Evolutionary conservation across 805 yeast species (phyloP).

Genomic region (Saccharomyces kudriavzevii): DNA sequence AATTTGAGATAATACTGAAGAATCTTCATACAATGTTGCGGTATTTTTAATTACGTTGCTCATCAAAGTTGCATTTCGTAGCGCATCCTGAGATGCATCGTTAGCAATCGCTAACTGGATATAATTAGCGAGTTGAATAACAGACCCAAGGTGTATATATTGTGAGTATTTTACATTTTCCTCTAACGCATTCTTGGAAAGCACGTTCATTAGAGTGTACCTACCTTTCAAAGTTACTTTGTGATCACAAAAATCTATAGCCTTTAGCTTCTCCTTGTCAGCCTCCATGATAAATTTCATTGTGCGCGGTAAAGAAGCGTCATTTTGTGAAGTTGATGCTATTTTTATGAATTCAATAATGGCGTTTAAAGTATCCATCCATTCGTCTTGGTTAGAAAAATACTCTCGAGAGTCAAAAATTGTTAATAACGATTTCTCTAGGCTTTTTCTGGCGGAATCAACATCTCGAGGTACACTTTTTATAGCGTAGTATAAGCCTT

Average conservation of each 20-base stretch:
- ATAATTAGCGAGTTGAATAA: constrained; percentile 6
- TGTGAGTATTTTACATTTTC: background rate
- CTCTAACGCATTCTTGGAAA: background rate
- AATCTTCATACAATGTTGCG: constrained; percentile 1
- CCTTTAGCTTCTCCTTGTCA: constrained; percentile 5
- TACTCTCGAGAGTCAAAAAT: constrained; percentile 2
- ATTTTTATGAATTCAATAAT: constrained; percentile 8
- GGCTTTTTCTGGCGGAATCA: background rate
- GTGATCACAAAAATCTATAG: constrained; percentile 8
- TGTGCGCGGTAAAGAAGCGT: background rate
- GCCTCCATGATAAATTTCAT: background rate
- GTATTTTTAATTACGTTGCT: constrained; percentile 6
- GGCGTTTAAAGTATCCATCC: constrained; percentile 17
- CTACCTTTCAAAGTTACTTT: constrained; percentile 13
- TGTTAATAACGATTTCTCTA: constrained; percentile 6
- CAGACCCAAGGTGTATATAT: background rate
- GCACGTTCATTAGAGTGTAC: constrained; percentile 7
- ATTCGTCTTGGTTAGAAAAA: constrained; percentile 12
- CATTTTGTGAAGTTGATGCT: background rate
- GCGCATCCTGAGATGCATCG: constrained; percentile 19
- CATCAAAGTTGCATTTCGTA: constrained; percentile 12
- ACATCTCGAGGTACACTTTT: constrained; percentile 32
- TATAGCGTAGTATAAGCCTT: constrained; percentile 44
- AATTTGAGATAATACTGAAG: constrained; percentile 3
- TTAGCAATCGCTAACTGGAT: constrained; percentile 8